These are phyloP conservation scores for Fusarium nematophilum DNA, from an alignment of 2,329 filamentous ascomycete species.

Conservation along the genomic window DNA sequence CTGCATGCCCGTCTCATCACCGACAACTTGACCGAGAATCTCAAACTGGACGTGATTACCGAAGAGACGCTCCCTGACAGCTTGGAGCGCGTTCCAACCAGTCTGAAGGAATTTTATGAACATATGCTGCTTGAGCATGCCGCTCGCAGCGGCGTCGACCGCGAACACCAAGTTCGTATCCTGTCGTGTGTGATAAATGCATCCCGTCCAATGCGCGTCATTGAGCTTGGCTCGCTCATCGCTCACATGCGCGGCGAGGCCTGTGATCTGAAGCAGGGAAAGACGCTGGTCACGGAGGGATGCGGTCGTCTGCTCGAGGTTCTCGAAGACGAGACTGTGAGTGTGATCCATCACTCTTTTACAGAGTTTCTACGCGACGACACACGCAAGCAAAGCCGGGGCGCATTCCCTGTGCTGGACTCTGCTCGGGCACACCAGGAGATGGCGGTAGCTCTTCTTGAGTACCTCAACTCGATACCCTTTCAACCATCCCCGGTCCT, in stretches of 20 bases:
- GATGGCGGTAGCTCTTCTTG: not conserved
- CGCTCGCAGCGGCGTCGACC: constrained; percentile 44
- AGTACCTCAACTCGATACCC: not conserved
- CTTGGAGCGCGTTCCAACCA: constrained; percentile 3
- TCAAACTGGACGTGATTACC: not conserved
- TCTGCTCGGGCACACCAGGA: not conserved
- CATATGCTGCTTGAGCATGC: constrained; percentile 16
- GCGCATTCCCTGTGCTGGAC: not conserved
- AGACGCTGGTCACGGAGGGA: constrained; percentile 52
- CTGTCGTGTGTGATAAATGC: constrained; percentile 56
- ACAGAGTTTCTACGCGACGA: constrained; percentile 56
- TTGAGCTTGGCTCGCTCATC: constrained; percentile 52
- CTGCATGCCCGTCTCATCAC: constrained; percentile 18
- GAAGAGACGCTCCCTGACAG: not conserved
- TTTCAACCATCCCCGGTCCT: not conserved
- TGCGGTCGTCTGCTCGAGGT: constrained; percentile 60
- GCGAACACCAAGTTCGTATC: constrained; percentile 51
- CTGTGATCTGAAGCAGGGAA: constrained; percentile 44
- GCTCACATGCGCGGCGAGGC: not conserved
- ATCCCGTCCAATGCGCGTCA: constrained; percentile 53
- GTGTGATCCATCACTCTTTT: constrained; percentile 60
- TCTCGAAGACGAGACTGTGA: constrained; percentile 57
- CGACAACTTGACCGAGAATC: constrained; percentile 40
- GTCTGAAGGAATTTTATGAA: constrained; percentile 18
- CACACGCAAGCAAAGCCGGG: not conserved